phyloP scores from a whole-genome alignment of 2,329 filamentous ascomycete species.

The Hypoxylon rubiginosum region DNA sequence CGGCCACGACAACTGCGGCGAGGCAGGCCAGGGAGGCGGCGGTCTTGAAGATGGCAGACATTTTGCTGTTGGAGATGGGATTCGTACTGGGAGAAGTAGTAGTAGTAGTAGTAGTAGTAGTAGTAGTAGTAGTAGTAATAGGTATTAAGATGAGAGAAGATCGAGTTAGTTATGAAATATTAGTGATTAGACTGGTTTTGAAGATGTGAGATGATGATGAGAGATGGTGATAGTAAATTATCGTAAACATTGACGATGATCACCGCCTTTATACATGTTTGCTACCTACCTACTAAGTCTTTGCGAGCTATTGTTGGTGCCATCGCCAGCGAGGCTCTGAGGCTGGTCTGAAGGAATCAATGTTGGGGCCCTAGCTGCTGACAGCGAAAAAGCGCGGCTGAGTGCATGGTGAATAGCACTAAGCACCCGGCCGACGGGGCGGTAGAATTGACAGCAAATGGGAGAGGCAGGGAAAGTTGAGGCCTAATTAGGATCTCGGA shows the following conservation, averaged over 20 bases:
- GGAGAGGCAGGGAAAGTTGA: slow-evolving; percentile 7
- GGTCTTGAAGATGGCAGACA: slow-evolving; percentile 35
- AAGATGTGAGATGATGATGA: slow-evolving; percentile 16
- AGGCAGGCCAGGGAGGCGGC: slow-evolving; percentile 32
- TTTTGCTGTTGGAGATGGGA: slow-evolving; percentile 14
- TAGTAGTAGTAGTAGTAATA: background rate
- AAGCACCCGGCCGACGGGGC: background rate
- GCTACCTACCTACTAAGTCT: slow-evolving; percentile 11
- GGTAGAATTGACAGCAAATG: too few species aligned
- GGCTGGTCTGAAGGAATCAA: slow-evolving; percentile 30
- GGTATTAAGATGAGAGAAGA: slow-evolving; percentile 3
- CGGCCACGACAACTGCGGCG: slow-evolving; percentile 21
- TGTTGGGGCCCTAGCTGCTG: slow-evolving; percentile 28
- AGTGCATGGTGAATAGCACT: too few species aligned
- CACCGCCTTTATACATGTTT: slow-evolving; percentile 26
- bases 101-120: too few species aligned
- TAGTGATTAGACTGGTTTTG: slow-evolving; percentile 15
- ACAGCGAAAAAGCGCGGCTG: slow-evolving; percentile 28
- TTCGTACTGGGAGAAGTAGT: background rate
- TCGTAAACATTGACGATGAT: slow-evolving; percentile 7
- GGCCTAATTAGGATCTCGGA: slow-evolving; percentile 15
- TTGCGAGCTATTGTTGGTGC: slow-evolving; percentile 10
- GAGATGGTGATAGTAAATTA: slow-evolving; percentile 27
- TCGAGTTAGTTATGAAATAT: slow-evolving; percentile 12
- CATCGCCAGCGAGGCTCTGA: slow-evolving; percentile 11